These are phyloP conservation scores for Bisporella sp. DNA, from an alignment of 2,329 filamentous ascomycete genomes.

Conservation along the genomic window DNA sequence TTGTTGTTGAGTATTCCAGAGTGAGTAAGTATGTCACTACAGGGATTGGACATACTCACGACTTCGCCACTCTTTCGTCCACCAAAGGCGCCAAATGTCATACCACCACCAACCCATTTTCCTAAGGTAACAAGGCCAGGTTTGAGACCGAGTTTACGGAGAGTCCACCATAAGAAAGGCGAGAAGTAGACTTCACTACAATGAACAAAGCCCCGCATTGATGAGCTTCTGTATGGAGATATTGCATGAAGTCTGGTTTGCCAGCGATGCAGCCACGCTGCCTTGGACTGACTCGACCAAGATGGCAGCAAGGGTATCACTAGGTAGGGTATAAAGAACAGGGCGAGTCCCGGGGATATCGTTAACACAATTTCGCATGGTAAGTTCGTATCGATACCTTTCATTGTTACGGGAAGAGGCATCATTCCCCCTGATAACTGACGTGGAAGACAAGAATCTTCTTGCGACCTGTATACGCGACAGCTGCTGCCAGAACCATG, in stretches of 20 bases:
- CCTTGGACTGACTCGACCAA: conserved; percentile 61
- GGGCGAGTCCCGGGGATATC: conserved; percentile 32
- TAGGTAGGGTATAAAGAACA: not conserved
- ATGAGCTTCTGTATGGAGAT: conserved; percentile 6
- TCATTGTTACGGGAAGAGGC: conserved; percentile 30
- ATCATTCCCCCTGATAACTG: conserved; percentile 8
- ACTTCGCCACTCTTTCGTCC: conserved; percentile 41
- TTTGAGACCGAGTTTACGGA: conserved; percentile 33
- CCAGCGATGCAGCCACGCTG: conserved; percentile 48
- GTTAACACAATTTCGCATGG: conserved; percentile 49
- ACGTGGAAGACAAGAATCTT: conserved; percentile 37
- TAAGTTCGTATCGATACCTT: not conserved
- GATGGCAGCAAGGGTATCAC: conserved; percentile 36
- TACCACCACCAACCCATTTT: conserved; percentile 58
- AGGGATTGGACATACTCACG: conserved; percentile 49
- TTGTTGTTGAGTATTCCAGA: conserved; percentile 65
- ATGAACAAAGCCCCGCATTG: conserved; percentile 45
- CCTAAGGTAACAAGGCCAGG: conserved; percentile 59
- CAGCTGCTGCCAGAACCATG: conserved; percentile 39
- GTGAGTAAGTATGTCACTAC: conserved; percentile 39
- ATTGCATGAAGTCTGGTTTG: conserved; percentile 11
- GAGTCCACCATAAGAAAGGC: conserved; percentile 44
- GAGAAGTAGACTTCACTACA: conserved; percentile 62
- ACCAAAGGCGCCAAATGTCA: conserved; percentile 60
- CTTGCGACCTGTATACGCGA: conserved; percentile 48